Base-by-base conservation (phyloP, 108 stramenopile species). In the Epipyxis sp. region DNA sequence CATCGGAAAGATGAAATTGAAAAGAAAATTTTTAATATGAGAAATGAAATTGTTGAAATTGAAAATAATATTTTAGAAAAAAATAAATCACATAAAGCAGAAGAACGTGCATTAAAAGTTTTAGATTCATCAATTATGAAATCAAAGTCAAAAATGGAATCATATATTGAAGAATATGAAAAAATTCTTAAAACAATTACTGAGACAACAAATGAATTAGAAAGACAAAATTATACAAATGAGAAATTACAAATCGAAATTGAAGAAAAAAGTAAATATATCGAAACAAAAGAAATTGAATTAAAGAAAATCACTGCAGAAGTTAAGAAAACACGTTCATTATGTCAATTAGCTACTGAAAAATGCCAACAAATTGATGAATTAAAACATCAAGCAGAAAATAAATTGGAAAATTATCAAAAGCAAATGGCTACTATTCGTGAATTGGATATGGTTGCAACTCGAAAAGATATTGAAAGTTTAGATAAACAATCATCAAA, bases 231-330 rank as follows among this genome's bases (percentile, higher is more conserved):
- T 29, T 3, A 59, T 35, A 41, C 54, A n/a, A 69, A 42, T 29
- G 67, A 77, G 83, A 86, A 81, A 50, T 59, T 85, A 1, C n/a
- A 58, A 59, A 79, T 84, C n/a, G 88, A 90, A 59, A 84, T 82
- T 20, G 58, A 57, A 34, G 67, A 45, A 29, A 72, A 54, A 54
- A 87, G 58, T 76, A 39, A 42, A 34, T 79, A 57, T 59, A 84
- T 80, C 13, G 72, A 78, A 1, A 59, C 54, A 16, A 69, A 83
- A 67, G 30, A 77, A 16, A 50, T 50, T 25, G 43, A 46, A 30
- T 79, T 80, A 16, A 86, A 86, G 54, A 16, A 57, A 46, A 79
- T 85, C n/a, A 77, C 65, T 10, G 59, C 37, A 0, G 84, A 87
- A 40, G 50, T 81, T 0, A 13, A 13, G 20, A 13, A 13, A 20